Evolutionary conservation across 2,329 filamentous ascomycete species (phyloP).

Genomic region (Parastagonospora avenae): DNA sequence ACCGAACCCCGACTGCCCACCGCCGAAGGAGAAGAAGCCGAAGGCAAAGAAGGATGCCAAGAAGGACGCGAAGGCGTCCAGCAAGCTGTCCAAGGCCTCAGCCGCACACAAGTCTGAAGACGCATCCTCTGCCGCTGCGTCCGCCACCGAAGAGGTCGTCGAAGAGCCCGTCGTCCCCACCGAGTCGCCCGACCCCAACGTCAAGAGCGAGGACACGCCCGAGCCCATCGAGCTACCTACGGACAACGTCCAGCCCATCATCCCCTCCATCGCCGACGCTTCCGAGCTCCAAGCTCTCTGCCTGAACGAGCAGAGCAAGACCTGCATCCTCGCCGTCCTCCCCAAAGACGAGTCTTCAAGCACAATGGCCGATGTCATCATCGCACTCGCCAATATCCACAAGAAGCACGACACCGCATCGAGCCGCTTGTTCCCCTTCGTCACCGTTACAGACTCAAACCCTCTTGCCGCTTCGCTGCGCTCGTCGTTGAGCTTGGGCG

Average conservation of each 20-base stretch:
- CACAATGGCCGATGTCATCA: conserved; percentile 47
- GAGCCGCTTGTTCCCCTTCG: conserved; percentile 81
- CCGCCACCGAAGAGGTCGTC: conserved; percentile 57
- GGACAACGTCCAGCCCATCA: conserved; percentile 60
- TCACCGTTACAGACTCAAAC: conserved; percentile 70
- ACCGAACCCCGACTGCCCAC: conserved; percentile 78
- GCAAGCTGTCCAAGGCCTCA: conserved; percentile 57
- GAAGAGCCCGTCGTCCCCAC: conserved; percentile 57
- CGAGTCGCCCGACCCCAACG: conserved; percentile 59
- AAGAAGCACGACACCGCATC: conserved; percentile 73
- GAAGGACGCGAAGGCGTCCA: conserved; percentile 53
- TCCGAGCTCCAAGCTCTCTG: conserved; percentile 73
- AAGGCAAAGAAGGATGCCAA: conserved; percentile 52
- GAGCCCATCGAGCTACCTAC: conserved; percentile 59
- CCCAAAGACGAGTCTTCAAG: conserved; percentile 53
- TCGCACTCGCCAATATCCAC: conserved; percentile 72
- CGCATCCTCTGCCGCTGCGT: conserved; percentile 52
- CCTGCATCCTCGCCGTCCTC: conserved; percentile 73
- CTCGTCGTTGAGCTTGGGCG: conserved; percentile 64
- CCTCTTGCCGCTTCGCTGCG: conserved; percentile 61
- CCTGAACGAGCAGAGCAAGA: conserved; percentile 74
- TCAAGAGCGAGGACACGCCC: conserved; percentile 51
- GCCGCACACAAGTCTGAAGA: conserved; percentile 58
- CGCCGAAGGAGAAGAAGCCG: conserved; percentile 53
- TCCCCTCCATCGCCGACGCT: conserved; percentile 68